Evolutionary conservation across 179 eudicot species (phyloP).

Genomic region (Corrigiola litoralis): DNA sequence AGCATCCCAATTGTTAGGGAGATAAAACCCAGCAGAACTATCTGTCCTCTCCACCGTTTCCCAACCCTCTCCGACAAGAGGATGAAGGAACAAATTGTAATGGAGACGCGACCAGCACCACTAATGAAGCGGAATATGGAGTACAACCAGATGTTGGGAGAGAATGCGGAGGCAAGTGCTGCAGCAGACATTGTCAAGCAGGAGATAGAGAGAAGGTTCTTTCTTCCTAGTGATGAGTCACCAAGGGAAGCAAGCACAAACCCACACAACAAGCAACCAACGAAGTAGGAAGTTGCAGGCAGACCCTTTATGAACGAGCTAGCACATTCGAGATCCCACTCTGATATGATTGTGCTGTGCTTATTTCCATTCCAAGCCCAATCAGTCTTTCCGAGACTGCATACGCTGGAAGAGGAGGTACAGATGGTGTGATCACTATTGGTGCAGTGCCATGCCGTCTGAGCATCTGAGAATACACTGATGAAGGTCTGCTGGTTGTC

Average conservation of each 20-base stretch:
- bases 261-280: slow-evolving; percentile 22
- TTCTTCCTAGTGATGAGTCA: slow-evolving; percentile 24
- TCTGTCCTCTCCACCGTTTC: slow-evolving; percentile 20
- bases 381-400: slow-evolving; percentile 13
- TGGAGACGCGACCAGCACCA: slow-evolving; percentile 26
- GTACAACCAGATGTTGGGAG: slow-evolving; percentile 25
- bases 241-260: slow-evolving; percentile 18
- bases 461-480: slow-evolving; percentile 23
- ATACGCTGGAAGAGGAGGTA: slow-evolving; percentile 1
- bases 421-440: background rate
- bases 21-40: slow-evolving; percentile 18
- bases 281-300: slow-evolving; percentile 25
- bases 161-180: slow-evolving; percentile 18
- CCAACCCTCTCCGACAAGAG: slow-evolving; percentile 24
- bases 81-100: slow-evolving; percentile 16
- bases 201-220: slow-evolving; percentile 22
- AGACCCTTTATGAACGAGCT: slow-evolving; percentile 23
- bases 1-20: slow-evolving; percentile 14
- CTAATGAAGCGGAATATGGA: slow-evolving; percentile 17
- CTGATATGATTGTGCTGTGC: slow-evolving; percentile 23
- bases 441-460: slow-evolving; percentile 24
- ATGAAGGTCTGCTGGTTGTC: slow-evolving; percentile 29
- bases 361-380: slow-evolving; percentile 21
- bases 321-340: slow-evolving; percentile 24
- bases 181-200: slow-evolving; percentile 19